phyloP scores from a whole-genome alignment of 2,329 filamentous ascomycete species.

The Huntiella moniliformis region DNA sequence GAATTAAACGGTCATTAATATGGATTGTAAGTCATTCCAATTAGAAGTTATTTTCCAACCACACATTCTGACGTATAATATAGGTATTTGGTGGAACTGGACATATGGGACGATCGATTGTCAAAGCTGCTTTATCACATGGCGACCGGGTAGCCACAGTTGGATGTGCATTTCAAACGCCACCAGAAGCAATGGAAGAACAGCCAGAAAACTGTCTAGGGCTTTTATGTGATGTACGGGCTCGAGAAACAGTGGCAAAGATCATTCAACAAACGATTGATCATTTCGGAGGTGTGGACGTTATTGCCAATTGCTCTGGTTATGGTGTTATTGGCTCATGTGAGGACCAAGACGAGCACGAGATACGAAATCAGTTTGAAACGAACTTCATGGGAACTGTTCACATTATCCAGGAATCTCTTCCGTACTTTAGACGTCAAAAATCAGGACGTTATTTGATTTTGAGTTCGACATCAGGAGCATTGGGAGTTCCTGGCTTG shows the following conservation, averaged over 20 bases:
- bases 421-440: slow-evolving; percentile 72
- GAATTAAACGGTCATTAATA: slow-evolving; percentile 55
- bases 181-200: slow-evolving; percentile 49
- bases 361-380: slow-evolving; percentile 89
- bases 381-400: slow-evolving; percentile 94
- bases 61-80: neutral
- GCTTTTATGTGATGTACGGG: slow-evolving; percentile 76
- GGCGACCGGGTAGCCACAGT: slow-evolving; percentile 76
- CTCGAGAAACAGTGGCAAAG: slow-evolving; percentile 54
- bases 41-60: neutral
- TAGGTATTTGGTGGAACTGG: slow-evolving; percentile 92
- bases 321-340: slow-evolving; percentile 92
- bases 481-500: slow-evolving; percentile 79
- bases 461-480: slow-evolving; percentile 81
- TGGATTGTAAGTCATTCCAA: slow-evolving; percentile 55
- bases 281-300: slow-evolving; percentile 65
- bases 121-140: slow-evolving; percentile 61
- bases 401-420: slow-evolving; percentile 74
- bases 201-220: slow-evolving; percentile 58
- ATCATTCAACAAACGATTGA: slow-evolving; percentile 53
- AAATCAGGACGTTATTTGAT: slow-evolving; percentile 70
- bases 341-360: slow-evolving; percentile 91
- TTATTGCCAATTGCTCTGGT: slow-evolving; percentile 84
- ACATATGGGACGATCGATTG: slow-evolving; percentile 82
- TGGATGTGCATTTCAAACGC: slow-evolving; percentile 64